These are phyloP conservation scores for Huntiella abstrusa DNA, from an alignment of 2,329 filamentous ascomycete genomes.

Conservation along the genomic window DNA sequence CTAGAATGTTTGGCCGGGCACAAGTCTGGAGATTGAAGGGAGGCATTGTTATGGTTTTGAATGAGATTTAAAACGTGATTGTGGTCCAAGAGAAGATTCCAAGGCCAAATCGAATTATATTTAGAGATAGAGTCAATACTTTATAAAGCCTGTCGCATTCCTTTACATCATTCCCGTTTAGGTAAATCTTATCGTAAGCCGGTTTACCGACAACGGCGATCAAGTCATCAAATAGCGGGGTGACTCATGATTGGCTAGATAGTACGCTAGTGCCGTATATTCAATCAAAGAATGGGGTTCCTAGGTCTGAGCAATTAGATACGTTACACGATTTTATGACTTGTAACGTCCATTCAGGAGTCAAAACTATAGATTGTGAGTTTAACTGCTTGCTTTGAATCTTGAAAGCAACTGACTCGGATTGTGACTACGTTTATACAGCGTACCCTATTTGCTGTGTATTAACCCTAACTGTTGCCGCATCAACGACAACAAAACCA, in stretches of 20 bases:
- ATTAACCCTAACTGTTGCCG: too few species aligned
- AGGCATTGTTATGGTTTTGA: conserved; percentile 24
- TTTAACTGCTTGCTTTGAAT: too few species aligned
- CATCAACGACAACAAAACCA: too few species aligned
- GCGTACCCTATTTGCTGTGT: too few species aligned
- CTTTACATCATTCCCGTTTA: not conserved
- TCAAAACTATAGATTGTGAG: too few species aligned
- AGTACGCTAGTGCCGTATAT: too few species aligned
- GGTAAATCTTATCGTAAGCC: not conserved
- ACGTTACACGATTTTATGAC: too few species aligned
- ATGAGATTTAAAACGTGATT: not conserved
- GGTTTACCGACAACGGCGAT: conserved; percentile 3
- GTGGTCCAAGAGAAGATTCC: not conserved
- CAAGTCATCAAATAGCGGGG: not conserved
- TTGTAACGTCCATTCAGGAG: too few species aligned
- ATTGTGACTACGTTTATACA: too few species aligned
- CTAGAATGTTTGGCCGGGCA: conserved; percentile 57
- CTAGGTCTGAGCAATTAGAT: too few species aligned
- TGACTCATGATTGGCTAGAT: conserved; percentile 9
- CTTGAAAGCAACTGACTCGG: too few species aligned
- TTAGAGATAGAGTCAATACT: not conserved
- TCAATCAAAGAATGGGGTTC: too few species aligned
- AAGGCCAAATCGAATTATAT: not conserved
- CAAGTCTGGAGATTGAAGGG: conserved; percentile 57
- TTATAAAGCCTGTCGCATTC: not conserved